phyloP scores from a whole-genome alignment of 495 filamentous ascomycete species.

The Terfezia boudieri region DNA sequence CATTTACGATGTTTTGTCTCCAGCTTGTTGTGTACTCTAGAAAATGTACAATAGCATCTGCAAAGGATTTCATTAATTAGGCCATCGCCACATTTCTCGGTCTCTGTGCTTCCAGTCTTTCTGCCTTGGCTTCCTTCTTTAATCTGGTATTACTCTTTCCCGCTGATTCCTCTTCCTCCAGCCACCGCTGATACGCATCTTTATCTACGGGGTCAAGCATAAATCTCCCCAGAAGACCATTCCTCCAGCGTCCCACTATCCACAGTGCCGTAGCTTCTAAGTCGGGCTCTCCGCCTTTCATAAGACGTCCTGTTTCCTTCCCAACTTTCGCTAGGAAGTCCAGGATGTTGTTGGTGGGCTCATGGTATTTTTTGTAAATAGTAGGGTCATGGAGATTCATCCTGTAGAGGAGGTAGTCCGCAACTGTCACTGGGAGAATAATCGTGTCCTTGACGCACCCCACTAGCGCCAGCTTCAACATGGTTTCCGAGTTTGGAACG shows the following conservation, averaged over 20 bases:
- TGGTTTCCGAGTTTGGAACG: conserved; percentile 57
- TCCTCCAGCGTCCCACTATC: conserved; percentile 65
- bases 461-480: conserved; percentile 79
- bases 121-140: conserved; percentile 22
- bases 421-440: conserved; percentile 48
- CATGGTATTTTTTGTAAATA: conserved; percentile 38
- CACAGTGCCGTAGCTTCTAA: conserved; percentile 55
- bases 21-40: not conserved
- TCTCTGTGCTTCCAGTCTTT: conserved; percentile 25
- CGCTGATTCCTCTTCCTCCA: conserved; percentile 20
- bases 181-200: conserved; percentile 28
- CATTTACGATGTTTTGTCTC: too few species aligned
- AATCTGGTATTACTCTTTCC: conserved; percentile 18
- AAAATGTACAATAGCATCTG: not conserved
- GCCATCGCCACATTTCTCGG: conserved; percentile 19
- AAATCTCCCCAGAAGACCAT: conserved; percentile 52
- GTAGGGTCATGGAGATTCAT: conserved; percentile 38
- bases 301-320: conserved; percentile 47
- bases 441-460: conserved; percentile 80
- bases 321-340: conserved; percentile 47
- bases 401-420: conserved; percentile 72
- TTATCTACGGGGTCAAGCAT: conserved; percentile 54
- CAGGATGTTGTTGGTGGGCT: conserved; percentile 62
- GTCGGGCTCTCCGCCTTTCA: conserved; percentile 50
- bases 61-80: not conserved